Base-by-base conservation (phyloP, 345 rosid genomes). In the Eucalyptus virginea region DNA sequence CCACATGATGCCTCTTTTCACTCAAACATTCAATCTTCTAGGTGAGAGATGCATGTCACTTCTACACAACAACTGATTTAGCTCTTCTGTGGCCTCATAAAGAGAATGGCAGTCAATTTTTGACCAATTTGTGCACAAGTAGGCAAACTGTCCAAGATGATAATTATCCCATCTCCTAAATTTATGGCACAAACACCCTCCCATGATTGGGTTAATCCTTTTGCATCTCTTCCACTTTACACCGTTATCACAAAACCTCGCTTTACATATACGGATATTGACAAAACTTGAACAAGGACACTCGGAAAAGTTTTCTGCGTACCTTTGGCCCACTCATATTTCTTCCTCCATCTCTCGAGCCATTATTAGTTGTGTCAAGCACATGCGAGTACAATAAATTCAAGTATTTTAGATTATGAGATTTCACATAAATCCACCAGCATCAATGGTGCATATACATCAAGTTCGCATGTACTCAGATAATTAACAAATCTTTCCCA, bases 1-100 rank as follows among this genome's bases (percentile, higher is more conserved):
- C 14, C 81, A 69, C 9, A 32, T 21, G 24, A 9, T 18, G 7
- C 23, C 12, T 9, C 44, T 5, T 32, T 69, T 69, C 14, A 34
- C 81, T 34, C 0, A 1, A 5, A 69, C 24, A 69, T 34, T 11
- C 3, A 34, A 0, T 69, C 42, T 16, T 8, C 10, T 67, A 67
- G 80, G 12, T 3, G 6, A 67, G 21, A 32, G 42, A 16, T 8
- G 10, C 80, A 17, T 16, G 10, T 67, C 23, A 4, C 80, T 16
- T 32, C 23, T 1, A 32, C 37, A 67, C 12, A 32, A 32, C 18
- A 67, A 32, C 0, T 9, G 23, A 67, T 4, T 67, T 67, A 2
- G 2, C 23, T 67, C 40, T 67, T 17, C 32, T 67, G 21, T 65
- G 42, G 42, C 80, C 23, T 3, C 40, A 67, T 8, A 32, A 67